Base-by-base conservation (phyloP, 306 rosid genomes). In the Casuarina glauca region DNA sequence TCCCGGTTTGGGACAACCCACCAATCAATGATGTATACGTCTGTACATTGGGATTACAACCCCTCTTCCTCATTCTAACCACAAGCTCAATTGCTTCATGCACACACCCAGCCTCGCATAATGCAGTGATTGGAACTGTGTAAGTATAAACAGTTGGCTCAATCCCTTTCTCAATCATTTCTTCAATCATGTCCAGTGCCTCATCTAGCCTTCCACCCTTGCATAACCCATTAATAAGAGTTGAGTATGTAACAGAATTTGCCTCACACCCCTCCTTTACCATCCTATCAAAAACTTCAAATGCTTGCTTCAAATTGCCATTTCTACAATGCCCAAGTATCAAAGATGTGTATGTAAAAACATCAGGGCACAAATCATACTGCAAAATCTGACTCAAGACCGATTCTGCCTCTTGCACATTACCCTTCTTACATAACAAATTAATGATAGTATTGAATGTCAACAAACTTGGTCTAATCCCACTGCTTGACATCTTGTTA, bases 301-400 rank as follows among this genome's bases (percentile, higher is more conserved):
- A 82, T 2, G 84, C 84, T 38, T 41, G 55, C 44, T 77, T 73
- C 70, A 86, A 69, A 55, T 80, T 77, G 49, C 20, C 69, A 82
- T 77, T 80, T 52, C 86, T 82, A 80, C 82, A 86, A 78, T 82
- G 82, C 76, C 87, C 89, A 43, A 82, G 87, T 74, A 86, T 39
- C 58, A 82, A 74, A 3, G 89, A 82, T 9, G 86, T 82, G 63
- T 82, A 80, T 4, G 86, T 86, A 74, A 86, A 86, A 70, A 71
- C 78, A 79, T 83, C 83, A 9, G 84, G 87, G 45, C 36, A 66
- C 70, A 76, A 53, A 69, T 74, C 89, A 77, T 26, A 67, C 69
- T 80, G 74, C 77, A 48, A 76, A 80, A 86, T 74, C 77, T 53
- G 70, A 77, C 77, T 78, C 66, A 80, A 74, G 78, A 86, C 26